These are phyloP conservation scores for Arxiozyma slooffiae DNA, from an alignment of 1,139 yeast genomes.

Conservation along the genomic window DNA sequence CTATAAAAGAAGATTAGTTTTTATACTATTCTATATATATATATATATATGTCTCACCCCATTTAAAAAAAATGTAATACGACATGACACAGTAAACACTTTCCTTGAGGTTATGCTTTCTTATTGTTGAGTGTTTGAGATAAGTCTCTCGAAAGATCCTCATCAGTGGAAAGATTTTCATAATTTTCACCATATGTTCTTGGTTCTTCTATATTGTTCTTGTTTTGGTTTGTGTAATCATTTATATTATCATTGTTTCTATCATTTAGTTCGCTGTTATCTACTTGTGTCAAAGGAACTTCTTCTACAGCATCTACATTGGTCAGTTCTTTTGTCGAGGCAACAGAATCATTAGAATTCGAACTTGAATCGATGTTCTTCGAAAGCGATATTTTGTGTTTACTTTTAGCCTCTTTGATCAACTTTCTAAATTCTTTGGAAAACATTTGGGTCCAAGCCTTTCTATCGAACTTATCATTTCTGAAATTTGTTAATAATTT, in stretches of 20 bases:
- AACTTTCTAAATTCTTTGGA: slow-evolving; percentile 44
- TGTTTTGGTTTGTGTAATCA: neutral
- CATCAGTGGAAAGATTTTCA: neutral
- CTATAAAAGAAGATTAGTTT: neutral
- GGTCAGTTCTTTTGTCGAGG: neutral
- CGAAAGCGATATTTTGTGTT: neutral
- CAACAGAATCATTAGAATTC: neutral
- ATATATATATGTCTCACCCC: neutral
- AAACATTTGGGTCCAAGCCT: slow-evolving; percentile 44
- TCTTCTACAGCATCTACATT: neutral
- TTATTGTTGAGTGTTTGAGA: neutral
- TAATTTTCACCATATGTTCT: neutral
- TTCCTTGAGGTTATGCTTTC: neutral
- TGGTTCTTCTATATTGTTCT: neutral
- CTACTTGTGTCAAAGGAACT: neutral
- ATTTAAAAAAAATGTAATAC: too few species aligned
- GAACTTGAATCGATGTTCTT: too few species aligned
- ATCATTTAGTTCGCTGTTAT: neutral
- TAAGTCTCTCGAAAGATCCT: neutral
- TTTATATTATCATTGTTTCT: neutral
- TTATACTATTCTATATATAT: too few species aligned
- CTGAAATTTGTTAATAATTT: slow-evolving; percentile 21
- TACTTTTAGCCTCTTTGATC: slow-evolving; percentile 41
- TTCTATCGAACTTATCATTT: slow-evolving; percentile 34
- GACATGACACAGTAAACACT: neutral